phyloP scores from a whole-genome alignment of 2,329 filamentous ascomycete species.

The Ophiostoma novo-ulmi region DNA sequence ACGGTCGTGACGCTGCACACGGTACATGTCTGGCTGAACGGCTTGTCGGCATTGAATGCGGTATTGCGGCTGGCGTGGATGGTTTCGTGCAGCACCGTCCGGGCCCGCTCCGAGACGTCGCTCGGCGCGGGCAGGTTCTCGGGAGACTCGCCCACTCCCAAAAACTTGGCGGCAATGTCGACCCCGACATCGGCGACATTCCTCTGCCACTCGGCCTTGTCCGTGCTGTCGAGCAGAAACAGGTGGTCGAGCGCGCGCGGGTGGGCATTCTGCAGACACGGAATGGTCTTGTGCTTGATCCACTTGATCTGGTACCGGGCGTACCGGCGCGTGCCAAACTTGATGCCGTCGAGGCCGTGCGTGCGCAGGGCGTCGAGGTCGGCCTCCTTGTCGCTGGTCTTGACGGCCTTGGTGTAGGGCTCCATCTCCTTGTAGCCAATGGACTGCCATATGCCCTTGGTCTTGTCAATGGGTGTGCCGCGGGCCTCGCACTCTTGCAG shows the following conservation, averaged over 20 bases:
- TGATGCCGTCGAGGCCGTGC: conserved; percentile 66
- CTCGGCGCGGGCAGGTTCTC: conserved; percentile 46
- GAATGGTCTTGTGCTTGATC: conserved; percentile 78
- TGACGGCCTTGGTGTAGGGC: conserved; percentile 51
- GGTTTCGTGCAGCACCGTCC: conserved; percentile 51
- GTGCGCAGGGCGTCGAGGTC: conserved; percentile 53
- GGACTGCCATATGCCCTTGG: conserved; percentile 87
- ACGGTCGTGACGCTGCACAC: conserved; percentile 61
- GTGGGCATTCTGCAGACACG: conserved; percentile 55
- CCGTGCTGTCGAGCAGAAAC: conserved; percentile 76
- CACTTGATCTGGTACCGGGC: conserved; percentile 78
- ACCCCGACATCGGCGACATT: conserved; percentile 63
- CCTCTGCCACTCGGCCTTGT: conserved; percentile 56
- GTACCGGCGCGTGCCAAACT: conserved; percentile 80
- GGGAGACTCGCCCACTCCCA: conserved; percentile 39
- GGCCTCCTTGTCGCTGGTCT: neutral
- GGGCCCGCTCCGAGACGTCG: conserved; percentile 45
- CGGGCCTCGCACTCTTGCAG: conserved; percentile 35
- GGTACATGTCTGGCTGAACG: conserved; percentile 62
- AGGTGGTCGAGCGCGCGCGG: conserved; percentile 52
- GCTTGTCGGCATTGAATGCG: conserved; percentile 37
- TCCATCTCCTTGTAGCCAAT: conserved; percentile 94
- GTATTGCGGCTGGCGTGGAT: conserved; percentile 34
- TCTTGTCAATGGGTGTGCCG: conserved; percentile 60
- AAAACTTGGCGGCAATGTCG: conserved; percentile 57